These are phyloP conservation scores for Leccinum variicolor DNA, from an alignment of 768 basidiomycete species.

Conservation along the genomic window DNA sequence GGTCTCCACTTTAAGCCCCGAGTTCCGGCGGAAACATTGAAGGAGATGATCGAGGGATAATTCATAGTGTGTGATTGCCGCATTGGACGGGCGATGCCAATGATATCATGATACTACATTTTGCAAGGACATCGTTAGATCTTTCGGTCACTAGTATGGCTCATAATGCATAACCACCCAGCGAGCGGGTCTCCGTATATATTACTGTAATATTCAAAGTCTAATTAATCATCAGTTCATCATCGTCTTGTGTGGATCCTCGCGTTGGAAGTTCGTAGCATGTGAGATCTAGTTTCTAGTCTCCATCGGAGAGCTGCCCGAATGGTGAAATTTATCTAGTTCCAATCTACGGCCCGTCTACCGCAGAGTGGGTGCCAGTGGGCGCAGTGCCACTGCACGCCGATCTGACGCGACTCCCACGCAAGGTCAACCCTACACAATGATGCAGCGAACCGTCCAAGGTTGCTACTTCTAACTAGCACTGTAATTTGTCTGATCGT, in stretches of 20 bases:
- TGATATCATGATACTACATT: not conserved
- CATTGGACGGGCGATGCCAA: not conserved
- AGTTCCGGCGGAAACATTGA: conserved; percentile 11
- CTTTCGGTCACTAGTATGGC: too few relatives aligned
- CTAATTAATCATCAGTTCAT: too few relatives aligned
- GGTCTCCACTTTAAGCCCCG: conserved; percentile 50
- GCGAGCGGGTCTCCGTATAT: too few relatives aligned
- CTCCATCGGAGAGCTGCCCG: not conserved
- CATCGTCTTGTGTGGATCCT: not conserved
- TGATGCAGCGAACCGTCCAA: conserved; percentile 2
- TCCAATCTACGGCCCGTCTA: not conserved
- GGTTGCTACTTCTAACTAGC: not conserved
- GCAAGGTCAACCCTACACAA: not conserved
- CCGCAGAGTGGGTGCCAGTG: not conserved
- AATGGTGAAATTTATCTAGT: not conserved
- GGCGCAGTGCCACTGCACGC: not conserved
- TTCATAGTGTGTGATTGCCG: not conserved
- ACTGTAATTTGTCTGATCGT: not conserved
- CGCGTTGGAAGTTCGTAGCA: not conserved
- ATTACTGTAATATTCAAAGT: too few relatives aligned
- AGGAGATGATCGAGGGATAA: not conserved
- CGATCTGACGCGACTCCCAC: not conserved
- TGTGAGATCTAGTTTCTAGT: not conserved
- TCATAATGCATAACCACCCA: too few relatives aligned
- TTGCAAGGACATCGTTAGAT: not conserved